Conservation (phyloP, 441 rosid species). For the Euphorbia neoarborescens region DNA sequence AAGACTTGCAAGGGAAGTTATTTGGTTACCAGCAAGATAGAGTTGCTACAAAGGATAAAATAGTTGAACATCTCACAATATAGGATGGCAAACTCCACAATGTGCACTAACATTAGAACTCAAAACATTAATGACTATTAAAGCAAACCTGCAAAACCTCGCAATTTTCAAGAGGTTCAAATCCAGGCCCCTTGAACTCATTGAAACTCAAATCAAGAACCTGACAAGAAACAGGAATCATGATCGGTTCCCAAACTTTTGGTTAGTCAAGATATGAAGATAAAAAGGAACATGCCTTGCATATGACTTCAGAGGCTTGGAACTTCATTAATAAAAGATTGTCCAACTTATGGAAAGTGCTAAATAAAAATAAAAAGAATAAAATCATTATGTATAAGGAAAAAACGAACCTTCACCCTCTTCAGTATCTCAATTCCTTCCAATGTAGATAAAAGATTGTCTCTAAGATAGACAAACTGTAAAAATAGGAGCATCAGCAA, state of each 20-base stretch:
- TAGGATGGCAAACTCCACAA: constrained; percentile 13
- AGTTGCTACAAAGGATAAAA: constrained; percentile 62
- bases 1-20: constrained; percentile 87
- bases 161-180: constrained; percentile 95
- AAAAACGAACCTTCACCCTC: constrained; percentile 78
- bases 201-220: constrained; percentile 98
- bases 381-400: not conserved
- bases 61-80: constrained; percentile 24
- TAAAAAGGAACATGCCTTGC: not conserved
- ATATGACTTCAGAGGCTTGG: not conserved
- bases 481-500: constrained; percentile 22
- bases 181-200: constrained; percentile 98
- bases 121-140: constrained; percentile 24
- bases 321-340: not conserved
- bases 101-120: constrained; percentile 7
- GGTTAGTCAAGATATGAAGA: constrained; percentile 7
- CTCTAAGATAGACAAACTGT: constrained; percentile 98
- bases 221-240: constrained; percentile 34
- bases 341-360: constrained; percentile 1
- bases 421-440: constrained; percentile 92
- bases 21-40: constrained; percentile 98
- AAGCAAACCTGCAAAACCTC: constrained; percentile 74
- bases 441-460: constrained; percentile 73
- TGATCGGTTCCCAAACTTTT: constrained; percentile 14
- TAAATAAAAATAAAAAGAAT: constrained; percentile 1